Evolutionary conservation across 192 early-diverging fungal genomes (phyloP).

Genomic region (Glomus cerebriforme): DNA sequence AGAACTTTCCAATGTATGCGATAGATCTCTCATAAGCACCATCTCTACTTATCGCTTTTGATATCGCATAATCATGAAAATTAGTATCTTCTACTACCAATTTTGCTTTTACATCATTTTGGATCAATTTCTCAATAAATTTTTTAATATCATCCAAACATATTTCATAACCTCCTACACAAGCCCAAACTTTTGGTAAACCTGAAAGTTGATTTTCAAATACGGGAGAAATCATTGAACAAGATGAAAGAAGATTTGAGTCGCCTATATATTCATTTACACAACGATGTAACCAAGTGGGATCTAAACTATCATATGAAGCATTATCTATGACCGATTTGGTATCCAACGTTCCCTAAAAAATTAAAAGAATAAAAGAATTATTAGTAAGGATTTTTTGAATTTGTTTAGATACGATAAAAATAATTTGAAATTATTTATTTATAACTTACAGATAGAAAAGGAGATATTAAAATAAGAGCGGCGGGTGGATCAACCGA

Average conservation of each 20-base stretch:
- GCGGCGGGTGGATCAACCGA: background rate
- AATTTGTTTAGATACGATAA: background rate
- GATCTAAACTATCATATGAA: background rate
- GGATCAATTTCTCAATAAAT: background rate
- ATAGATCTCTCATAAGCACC: background rate
- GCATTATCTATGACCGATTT: background rate
- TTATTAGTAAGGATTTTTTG: no score
- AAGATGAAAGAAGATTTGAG: background rate
- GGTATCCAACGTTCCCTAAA: background rate
- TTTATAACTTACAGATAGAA: background rate
- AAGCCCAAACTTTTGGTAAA: constrained; percentile 9
- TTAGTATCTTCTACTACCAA: background rate
- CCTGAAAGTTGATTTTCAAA: constrained; percentile 9
- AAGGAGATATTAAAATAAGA: constrained; percentile 15
- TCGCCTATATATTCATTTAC: background rate
- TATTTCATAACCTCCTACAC: constrained; percentile 25
- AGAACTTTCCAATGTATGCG: background rate
- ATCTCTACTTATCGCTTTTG: background rate
- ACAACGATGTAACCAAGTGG: background rate
- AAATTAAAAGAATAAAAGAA: no score
- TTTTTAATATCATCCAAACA: background rate
- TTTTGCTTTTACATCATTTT: background rate
- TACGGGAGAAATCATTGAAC: constrained; percentile 15
- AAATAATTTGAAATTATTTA: background rate
- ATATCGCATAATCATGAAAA: constrained; percentile 23